Evolutionary conservation across 225 moss, liverwort and hornwort species (phyloP).

Genomic region (Sphagnum contortum): DNA sequence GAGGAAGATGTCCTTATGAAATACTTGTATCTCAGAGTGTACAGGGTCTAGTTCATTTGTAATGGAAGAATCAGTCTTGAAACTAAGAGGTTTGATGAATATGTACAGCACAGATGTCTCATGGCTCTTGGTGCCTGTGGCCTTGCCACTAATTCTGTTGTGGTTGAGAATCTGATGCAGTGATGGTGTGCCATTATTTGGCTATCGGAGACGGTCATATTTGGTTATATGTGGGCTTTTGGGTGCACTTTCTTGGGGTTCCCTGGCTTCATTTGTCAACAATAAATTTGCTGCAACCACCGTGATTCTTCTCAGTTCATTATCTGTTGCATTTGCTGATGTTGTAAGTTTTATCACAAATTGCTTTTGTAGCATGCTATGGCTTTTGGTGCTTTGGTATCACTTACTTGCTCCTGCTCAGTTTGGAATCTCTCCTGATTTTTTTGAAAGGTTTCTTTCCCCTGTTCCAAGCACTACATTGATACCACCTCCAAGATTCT

Average conservation of each 20-base stretch:
- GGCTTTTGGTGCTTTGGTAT: neutral
- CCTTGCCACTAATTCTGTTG: no score
- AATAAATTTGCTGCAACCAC: slow-evolving; percentile 43
- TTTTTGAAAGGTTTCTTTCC: no score
- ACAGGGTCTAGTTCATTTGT: neutral
- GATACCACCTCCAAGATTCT: no score
- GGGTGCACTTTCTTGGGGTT: slow-evolving; percentile 51
- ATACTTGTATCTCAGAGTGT: slow-evolving; percentile 1
- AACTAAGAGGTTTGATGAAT: neutral
- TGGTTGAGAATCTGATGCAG: slow-evolving; percentile 10
- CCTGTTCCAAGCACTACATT: no score
- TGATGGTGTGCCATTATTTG: slow-evolving; percentile 62
- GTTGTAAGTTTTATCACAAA: slow-evolving; percentile 43
- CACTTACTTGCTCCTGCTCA: neutral
- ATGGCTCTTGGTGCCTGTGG: neutral
- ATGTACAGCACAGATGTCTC: neutral
- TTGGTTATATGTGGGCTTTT: slow-evolving; percentile 57
- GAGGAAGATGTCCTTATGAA: slow-evolving; percentile 1
- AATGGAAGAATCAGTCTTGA: no score
- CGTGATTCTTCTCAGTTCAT: slow-evolving; percentile 59
- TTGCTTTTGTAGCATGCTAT: neutral
- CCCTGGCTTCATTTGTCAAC: slow-evolving; percentile 40
- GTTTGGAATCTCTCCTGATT: neutral
- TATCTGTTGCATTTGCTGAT: slow-evolving; percentile 97
- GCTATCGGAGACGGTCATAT: slow-evolving; percentile 62